Base-by-base conservation (phyloP, 2,329 filamentous ascomycete genomes). In the Fusarium haematococcum region DNA sequence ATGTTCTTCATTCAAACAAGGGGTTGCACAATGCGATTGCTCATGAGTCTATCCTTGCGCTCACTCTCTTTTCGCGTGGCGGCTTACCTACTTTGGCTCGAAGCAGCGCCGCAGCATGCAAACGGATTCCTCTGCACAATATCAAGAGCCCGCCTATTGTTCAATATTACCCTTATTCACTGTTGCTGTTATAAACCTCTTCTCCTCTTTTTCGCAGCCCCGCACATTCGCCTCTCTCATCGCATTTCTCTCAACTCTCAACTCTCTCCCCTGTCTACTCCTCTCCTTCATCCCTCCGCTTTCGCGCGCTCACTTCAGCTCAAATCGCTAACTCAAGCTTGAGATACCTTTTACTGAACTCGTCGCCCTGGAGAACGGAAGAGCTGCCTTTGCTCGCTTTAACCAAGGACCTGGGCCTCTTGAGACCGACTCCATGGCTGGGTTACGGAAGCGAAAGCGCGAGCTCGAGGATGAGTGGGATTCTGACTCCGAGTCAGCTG, bases 341-440 rank as follows among this genome's bases (percentile, higher is more conserved):
- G 74, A 85, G 83, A 69, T 84, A 56, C 66, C 78, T 20, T 73
- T 79, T 25, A 67, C 77, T 23, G 68, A 83, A 11, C 78, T 85
- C 1, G 59, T 81, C 61, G 65, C 72, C 6, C 69, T 82, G 13
- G 73, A 81, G 37, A 83, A 83, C 78, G 84, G 83, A 41, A 74
- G 72, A 64, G 64, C 63, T 33, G 80, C 81, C 6, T 69, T 85
- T 11, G 61, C 70, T 54, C 68, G 54, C 6, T 79, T 78, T 52
- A 69, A 65, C 35, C 75, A 77, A 37, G 70, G 69, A 20, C 25
- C 48, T 13, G 62, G 27, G 9, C 45, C 57, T 8, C 60, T 70
- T 13, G 68, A 70, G 11, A 77, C 65, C 52, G 59, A 75, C 37
- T 78, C 77, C 69, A 63, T 70, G n/a, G 33, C 50, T 11, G 23